phyloP scores from a whole-genome alignment of 2,329 filamentous ascomycete genomes.

The Ceratocystis harringtonii region DNA sequence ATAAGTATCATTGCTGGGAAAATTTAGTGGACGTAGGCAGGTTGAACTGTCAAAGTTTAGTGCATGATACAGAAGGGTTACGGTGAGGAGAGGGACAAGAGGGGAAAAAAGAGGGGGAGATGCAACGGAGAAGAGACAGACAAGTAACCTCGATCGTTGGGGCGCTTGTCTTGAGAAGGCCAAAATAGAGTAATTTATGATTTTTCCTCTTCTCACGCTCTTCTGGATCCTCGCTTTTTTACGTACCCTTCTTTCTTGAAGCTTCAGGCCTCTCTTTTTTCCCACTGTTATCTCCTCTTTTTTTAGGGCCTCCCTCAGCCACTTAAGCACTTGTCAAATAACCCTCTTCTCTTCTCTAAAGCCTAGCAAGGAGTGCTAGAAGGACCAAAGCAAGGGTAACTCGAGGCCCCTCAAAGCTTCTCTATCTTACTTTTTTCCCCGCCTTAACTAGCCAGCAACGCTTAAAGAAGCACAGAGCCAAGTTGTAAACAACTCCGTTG shows the following conservation, averaged over 20 bases:
- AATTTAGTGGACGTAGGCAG: not conserved
- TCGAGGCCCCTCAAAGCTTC: too few species aligned
- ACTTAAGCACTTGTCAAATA: not conserved
- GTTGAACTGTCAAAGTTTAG: not conserved
- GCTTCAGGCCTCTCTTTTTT: conserved; percentile 5
- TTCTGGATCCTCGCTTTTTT: not conserved
- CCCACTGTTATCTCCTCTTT: not conserved
- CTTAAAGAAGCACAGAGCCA: too few species aligned
- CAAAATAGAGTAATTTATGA: not conserved
- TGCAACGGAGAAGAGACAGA: not conserved
- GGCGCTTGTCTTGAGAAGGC: not conserved
- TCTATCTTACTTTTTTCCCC: too few species aligned
- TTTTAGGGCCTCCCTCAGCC: not conserved
- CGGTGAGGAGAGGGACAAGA: not conserved
- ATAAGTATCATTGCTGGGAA: too few species aligned
- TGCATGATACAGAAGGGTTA: not conserved
- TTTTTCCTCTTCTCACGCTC: not conserved
- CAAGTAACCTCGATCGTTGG: not conserved
- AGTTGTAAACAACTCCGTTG: not conserved
- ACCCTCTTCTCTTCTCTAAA: too few species aligned
- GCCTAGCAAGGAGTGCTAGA: too few species aligned
- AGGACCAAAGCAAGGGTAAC: too few species aligned
- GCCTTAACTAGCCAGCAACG: too few species aligned
- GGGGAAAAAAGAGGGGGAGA: not conserved
- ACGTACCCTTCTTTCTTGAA: not conserved